Base-by-base conservation (phyloP, 192 early-diverging fungal genomes). In the Entomortierella chlamydospora region DNA sequence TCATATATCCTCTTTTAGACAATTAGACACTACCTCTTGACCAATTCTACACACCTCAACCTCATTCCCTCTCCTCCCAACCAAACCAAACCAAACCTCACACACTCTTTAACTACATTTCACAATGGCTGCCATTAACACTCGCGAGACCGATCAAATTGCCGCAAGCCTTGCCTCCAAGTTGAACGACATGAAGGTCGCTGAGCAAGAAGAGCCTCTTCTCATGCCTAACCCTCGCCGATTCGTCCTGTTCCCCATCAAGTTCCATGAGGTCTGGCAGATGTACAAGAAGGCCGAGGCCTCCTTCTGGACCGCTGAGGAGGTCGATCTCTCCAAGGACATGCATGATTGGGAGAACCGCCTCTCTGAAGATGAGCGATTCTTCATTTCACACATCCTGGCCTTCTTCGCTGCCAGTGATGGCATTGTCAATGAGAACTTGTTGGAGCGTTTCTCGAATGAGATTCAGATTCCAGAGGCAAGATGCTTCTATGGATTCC, bases 221-320 rank as follows among this genome's bases (percentile, higher is more conserved):
- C 73, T 84, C 55, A 63, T 62, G 23, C 83, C 90, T 41, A 94
- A 93, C 85, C 91, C 92, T 30, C 89, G 91, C 70, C 91, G 95
- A 31, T 95, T 96, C 68, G 93, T 94, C 51, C 89, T 98, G 68
- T 96, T 98, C 82, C 96, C 96, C 42, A 96, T 97, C 87, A 91
- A 94, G 86, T 95, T 94, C 84, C 90, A 93, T 81, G 95, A 97
- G 70, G 90, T 96, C 73, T 98, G 96, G 96, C 90, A 96, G 70
- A 94, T 97, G 91, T 97, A 98, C 91, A 97, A 98, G 82, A 98
- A 98, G 84, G 95, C 95, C 73, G 95, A 96, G 76, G 96, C 96
- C 3, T 96, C 95, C 11, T 97, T 97, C 87, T 98, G 96, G 96
- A 96, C 95, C 0, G 96, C 94, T 18, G 96, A 98, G 81, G 95